Evolutionary conservation across 2,329 filamentous ascomycete genomes (phyloP).

Genomic region (Epichloe sp.): DNA sequence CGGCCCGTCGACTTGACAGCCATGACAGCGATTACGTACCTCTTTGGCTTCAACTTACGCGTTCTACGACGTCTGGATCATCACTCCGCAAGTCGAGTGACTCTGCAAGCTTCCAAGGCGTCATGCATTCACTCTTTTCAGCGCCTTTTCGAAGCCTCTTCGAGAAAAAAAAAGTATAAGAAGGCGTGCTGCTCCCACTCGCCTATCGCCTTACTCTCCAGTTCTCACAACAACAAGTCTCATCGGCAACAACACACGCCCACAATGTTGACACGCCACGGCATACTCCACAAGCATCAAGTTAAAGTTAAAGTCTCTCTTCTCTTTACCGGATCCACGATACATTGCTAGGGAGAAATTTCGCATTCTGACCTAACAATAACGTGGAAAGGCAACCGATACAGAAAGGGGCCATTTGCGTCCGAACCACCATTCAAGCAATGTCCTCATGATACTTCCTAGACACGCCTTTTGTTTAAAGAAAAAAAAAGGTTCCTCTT

Average conservation of each 20-base stretch:
- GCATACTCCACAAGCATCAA: not conserved
- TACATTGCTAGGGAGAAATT: too few relatives aligned
- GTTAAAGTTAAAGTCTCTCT: not conserved
- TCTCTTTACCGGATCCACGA: not conserved
- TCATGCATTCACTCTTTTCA: not conserved
- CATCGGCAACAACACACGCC: not conserved
- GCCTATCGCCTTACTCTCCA: not conserved
- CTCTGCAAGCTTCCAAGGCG: too few relatives aligned
- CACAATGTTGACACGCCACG: not conserved
- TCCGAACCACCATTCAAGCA: too few relatives aligned
- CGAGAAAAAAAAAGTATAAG: not conserved
- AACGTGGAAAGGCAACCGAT: too few relatives aligned
- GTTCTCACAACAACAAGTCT: not conserved
- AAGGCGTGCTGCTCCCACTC: not conserved
- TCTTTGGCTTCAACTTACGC: conserved; percentile 27
- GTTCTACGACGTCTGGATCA: conserved; percentile 25
- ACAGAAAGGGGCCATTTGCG: too few relatives aligned
- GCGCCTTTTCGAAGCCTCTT: too few relatives aligned
- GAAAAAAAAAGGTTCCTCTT: too few relatives aligned
- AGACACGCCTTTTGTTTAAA: too few relatives aligned
- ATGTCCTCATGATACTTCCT: too few relatives aligned
- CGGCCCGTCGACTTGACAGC: conserved; percentile 15
- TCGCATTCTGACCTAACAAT: too few relatives aligned
- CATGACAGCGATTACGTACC: conserved; percentile 28
- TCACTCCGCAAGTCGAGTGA: not conserved